phyloP scores from a whole-genome alignment of 2,329 filamentous ascomycete species.

The Fusarium chlamydosporum region DNA sequence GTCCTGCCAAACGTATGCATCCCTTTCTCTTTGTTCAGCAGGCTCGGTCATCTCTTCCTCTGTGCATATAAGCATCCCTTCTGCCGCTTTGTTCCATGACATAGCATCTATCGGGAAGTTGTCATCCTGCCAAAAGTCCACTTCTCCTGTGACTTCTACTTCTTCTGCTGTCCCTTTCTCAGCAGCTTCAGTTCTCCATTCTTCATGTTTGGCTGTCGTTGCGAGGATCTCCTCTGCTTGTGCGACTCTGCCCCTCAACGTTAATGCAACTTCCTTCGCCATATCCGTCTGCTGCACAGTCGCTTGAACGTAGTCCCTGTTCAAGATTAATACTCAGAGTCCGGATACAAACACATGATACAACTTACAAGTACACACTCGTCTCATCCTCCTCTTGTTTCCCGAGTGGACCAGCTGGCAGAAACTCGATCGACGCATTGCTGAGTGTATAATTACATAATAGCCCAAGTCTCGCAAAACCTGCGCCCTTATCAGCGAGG shows the following conservation, averaged over 20 bases:
- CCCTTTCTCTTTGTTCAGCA: not conserved
- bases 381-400: not conserved
- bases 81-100: not conserved
- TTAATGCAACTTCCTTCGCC: not conserved
- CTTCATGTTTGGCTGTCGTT: not conserved
- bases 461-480: not conserved
- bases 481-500: constrained; percentile 27
- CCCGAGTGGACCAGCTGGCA: not conserved
- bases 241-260: not conserved
- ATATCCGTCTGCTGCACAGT: not conserved
- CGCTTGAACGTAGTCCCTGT: not conserved
- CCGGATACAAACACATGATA: not conserved
- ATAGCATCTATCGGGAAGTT: not conserved
- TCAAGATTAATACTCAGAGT: not conserved
- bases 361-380: not conserved
- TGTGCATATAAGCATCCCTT: not conserved
- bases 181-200: not conserved
- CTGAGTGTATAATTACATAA: not conserved
- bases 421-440: constrained; percentile 14
- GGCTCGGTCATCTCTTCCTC: not conserved
- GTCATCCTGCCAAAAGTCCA: not conserved
- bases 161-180: not conserved
- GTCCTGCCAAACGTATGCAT: not conserved
- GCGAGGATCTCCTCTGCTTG: not conserved
- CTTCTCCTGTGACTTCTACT: not conserved